Base-by-base conservation (phyloP, 2,329 filamentous ascomycete species). In the Talaromyces rugulosus region DNA sequence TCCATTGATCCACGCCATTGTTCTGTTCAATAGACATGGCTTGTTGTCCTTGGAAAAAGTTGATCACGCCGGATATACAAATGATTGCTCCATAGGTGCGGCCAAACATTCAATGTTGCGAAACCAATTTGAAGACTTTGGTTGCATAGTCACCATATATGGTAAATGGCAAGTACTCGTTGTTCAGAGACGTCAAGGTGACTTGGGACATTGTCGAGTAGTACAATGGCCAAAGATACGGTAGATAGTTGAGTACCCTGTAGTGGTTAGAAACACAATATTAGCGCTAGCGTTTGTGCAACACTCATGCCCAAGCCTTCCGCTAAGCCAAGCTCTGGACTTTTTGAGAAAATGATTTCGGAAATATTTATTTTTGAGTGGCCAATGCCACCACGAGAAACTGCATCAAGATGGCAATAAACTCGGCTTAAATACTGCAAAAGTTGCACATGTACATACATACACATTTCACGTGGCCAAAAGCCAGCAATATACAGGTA, bases 81-180 rank as follows among this genome's bases (percentile, higher is more conserved):
- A 96, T 96, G 68, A 96, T 91, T 11, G 92, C 83, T 4, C 93
- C 93, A 76, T 96, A 96, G 33, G 96, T 91, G 54, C 90, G 95
- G 47, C 92, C 92, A 69, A 96, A 97, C 8, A 9, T 8, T 9
- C 31, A 33, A 33, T 33, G 92, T 96, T 61, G 88, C 83, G 77
- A 96, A 96, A 14, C 92, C 92, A 72, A 96, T 23, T 23, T 23
- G 23, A 23, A 96, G 34, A 96, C 91, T 76, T 96, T 96, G 66
- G 91, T 92, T 14, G 87, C 86, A 74, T 96, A 96, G 78, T 96
- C 92, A 30, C 83, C 83, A 27, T 8, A 23, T 23, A 23, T 23
- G 23, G 23, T 23, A 12, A 9, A 36, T 42, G n/a, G 23, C 3
- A 36, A 36, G 36, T 30, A 6, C 55, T 33, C 44, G 55, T 27